A percentile compares a stretch with the other conserved stretches of the same genome.
Evolutionary conservation across 1,284 basidiomycete species (phyloP).

Genomic region (Moniliophthora roreri): DNA sequence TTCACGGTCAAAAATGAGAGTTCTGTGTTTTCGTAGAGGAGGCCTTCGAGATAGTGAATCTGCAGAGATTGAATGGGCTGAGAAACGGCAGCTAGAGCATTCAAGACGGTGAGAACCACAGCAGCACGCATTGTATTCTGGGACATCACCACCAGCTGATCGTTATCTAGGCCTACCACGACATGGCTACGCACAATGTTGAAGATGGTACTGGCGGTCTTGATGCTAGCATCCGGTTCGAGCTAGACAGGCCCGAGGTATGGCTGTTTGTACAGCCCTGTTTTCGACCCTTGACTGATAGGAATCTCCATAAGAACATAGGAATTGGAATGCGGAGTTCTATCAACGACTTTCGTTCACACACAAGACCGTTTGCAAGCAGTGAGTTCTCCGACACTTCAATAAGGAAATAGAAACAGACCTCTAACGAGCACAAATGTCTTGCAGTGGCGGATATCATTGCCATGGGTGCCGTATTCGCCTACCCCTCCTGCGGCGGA

Average conservation of each 20-base stretch:
- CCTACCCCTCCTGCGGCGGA: conserved; percentile 35
- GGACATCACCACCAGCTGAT: too few relatives aligned
- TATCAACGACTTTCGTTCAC: conserved; percentile 21
- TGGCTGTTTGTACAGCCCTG: background rate
- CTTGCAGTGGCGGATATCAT: conserved; percentile 35
- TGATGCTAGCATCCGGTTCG: conserved; percentile 28
- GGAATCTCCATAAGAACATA: conserved; percentile 28
- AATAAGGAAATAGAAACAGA: too few relatives aligned
- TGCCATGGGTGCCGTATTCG: conserved; percentile 31
- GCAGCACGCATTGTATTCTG: too few relatives aligned
- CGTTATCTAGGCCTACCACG: conserved; percentile 26
- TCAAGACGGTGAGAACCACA: too few relatives aligned
- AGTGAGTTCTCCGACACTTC: conserved; percentile 3
- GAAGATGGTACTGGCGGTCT: conserved; percentile 26
- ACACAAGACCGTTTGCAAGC: conserved; percentile 5
- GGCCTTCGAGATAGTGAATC: too few relatives aligned
- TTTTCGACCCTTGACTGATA: background rate
- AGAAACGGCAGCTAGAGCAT: too few relatives aligned
- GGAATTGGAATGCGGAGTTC: conserved; percentile 24
- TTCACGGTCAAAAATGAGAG: too few relatives aligned
- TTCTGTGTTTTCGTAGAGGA: too few relatives aligned
- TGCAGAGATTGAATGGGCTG: too few relatives aligned
- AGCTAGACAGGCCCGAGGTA: conserved; percentile 26
- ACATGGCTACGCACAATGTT: conserved; percentile 26
- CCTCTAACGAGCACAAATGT: too few relatives aligned